These are phyloP conservation scores for Neurospora sp. DNA, from an alignment of 495 filamentous ascomycete genomes.

Conservation along the genomic window DNA sequence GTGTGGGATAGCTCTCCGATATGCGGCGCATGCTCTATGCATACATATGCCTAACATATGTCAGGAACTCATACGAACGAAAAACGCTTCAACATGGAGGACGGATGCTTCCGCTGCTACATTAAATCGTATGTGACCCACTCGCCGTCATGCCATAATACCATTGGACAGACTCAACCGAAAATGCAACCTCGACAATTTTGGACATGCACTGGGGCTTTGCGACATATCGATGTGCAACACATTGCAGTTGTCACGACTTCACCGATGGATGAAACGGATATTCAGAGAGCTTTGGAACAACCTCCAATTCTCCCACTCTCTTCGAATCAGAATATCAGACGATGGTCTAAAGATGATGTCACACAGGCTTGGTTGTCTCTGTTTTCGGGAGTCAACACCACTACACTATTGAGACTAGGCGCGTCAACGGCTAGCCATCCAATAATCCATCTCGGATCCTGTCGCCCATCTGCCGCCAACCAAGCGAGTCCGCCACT, in stretches of 20 bases:
- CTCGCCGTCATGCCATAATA: neutral
- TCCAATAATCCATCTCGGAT: neutral
- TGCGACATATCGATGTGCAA: neutral
- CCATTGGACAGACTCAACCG: neutral
- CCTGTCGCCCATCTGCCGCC: neutral
- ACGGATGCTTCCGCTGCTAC: neutral
- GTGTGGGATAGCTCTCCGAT: neutral
- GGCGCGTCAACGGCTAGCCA: neutral
- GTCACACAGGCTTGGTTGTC: neutral
- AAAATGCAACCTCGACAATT: neutral
- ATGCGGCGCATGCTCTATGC: neutral
- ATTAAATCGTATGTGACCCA: neutral
- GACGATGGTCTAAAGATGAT: neutral
- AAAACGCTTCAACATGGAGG: neutral
- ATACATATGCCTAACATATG: neutral
- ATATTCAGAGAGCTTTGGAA: neutral
- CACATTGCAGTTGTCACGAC: neutral
- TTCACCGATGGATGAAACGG: neutral
- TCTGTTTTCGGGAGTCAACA: too few species aligned
- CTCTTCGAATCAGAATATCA: neutral
- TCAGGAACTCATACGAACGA: neutral
- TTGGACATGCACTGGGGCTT: neutral
- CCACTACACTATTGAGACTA: neutral
- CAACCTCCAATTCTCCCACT: neutral
- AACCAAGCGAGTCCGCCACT: neutral